Base-by-base conservation (phyloP, 1,139 yeast species). In the Ogataea hybrid region DNA sequence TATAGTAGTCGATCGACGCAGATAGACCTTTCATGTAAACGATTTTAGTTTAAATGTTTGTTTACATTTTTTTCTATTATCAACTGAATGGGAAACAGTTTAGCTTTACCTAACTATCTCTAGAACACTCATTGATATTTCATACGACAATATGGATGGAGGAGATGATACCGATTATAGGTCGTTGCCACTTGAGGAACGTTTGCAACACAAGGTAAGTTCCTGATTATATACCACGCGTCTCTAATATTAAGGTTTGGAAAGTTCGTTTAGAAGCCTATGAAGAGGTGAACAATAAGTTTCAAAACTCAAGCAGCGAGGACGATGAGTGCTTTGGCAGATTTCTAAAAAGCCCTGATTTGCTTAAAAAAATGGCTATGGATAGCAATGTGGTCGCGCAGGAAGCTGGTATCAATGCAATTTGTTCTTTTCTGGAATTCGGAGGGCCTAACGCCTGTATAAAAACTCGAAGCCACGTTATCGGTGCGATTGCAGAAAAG, bases 331-430 rank as follows among this genome's bases (percentile, higher is more conserved):
- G 81, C 35, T 79, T 81, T 52, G 63, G 63, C 14, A 66, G 67
- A 2, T 81, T 77, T 57, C 51, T 73, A 41, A 59, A 62, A 18
- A 74, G 73, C 44, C 75, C 81, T 1, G 83, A 77, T 11, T 42
- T 71, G 10, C 65, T 80, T 52, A 80, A 75, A 52, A 74, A 72
- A 52, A 73, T 81, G 28, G 79, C 84, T 9, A 71, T 77, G 6
- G 99, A 92, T 60, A 63, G 84, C 32, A 92, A 92, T 61, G 97
- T 89, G 12, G 95, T 86, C 17, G 96, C 98, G 0, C 96, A 89
- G 54, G 97, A 92, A 58, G 68, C 84, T 0, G 97, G 89, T 10
- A 68, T 88, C 28, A 63, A 68, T 10, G 71, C 85, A 5, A 62
- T 86, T 20, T 64, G 65, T 11, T 72, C 76, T n/a, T 76, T 77